phyloP scores from a whole-genome alignment of 163 green algal genomes.

The Scenedesmus sp. region DNA sequence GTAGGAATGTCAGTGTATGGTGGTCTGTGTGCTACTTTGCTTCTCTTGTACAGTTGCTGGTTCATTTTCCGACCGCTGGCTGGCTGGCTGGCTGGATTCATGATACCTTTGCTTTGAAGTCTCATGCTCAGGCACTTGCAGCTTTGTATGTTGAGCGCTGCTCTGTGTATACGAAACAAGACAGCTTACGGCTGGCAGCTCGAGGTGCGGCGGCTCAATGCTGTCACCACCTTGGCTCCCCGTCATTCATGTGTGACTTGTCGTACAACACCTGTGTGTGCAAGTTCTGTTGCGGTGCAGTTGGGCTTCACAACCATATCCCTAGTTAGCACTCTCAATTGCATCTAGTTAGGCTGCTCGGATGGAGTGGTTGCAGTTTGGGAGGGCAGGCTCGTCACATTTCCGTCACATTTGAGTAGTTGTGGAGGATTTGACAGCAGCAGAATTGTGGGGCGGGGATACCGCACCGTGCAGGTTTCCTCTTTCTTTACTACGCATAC shows the following conservation, averaged over 20 bases:
- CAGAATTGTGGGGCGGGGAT: background rate
- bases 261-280: background rate
- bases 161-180: background rate
- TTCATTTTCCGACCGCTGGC: background rate
- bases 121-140: constrained; percentile 4
- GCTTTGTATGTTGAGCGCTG: background rate
- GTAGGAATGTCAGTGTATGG: background rate
- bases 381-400: background rate
- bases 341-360: background rate
- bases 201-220: background rate
- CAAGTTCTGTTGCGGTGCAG: background rate
- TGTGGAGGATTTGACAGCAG: background rate
- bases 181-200: background rate
- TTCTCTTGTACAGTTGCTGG: background rate
- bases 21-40: background rate
- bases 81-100: background rate
- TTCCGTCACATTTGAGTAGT: background rate
- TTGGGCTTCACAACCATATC: background rate
- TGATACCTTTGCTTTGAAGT: background rate
- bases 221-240: background rate
- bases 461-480: background rate
- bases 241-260: background rate
- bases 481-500: background rate
- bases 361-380: background rate
- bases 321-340: background rate